Conservation (phyloP, 1,284 basidiomycete species). For the Microbotryomycetes sp. region DNA sequence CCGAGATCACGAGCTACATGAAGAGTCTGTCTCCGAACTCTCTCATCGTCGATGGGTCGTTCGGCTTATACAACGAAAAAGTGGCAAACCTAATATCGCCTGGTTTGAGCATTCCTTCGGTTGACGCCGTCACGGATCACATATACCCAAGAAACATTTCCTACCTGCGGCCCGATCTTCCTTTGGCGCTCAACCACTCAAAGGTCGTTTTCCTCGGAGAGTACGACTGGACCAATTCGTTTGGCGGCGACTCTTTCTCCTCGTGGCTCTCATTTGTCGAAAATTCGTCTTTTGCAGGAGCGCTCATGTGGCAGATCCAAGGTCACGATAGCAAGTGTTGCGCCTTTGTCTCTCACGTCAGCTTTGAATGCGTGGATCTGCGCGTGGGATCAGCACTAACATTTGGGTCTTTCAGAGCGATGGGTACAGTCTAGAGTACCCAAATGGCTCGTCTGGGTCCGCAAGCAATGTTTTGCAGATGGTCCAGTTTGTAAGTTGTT, state of each 20-base stretch:
- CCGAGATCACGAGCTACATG: slow-evolving; percentile 9
- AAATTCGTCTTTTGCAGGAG: slow-evolving; percentile 2
- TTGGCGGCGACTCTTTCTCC: slow-evolving; percentile 5
- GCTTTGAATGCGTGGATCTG: neutral
- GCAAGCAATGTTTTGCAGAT: neutral
- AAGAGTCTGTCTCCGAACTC: slow-evolving; percentile 7
- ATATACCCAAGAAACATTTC: slow-evolving; percentile 10
- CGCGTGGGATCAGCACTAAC: neutral
- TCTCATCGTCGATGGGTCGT: slow-evolving; percentile 29
- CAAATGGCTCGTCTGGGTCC: slow-evolving; percentile 15
- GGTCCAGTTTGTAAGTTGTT: neutral
- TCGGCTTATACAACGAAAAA: neutral
- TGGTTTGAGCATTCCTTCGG: neutral
- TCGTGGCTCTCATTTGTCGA: slow-evolving; percentile 15
- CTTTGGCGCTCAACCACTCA: neutral
- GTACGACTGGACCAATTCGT: slow-evolving; percentile 22
- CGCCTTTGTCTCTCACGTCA: slow-evolving; percentile 16
- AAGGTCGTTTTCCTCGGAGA: slow-evolving; percentile 1
- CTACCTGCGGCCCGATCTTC: neutral
- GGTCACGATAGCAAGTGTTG: slow-evolving; percentile 25
- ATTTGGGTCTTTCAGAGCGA: neutral
- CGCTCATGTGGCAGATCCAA: neutral
- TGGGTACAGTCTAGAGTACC: slow-evolving; percentile 20
- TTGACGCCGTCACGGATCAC: slow-evolving; percentile 15
- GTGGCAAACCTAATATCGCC: neutral